Base-by-base conservation (phyloP, 305 asterid species). In the Euphrasia arctica region DNA sequence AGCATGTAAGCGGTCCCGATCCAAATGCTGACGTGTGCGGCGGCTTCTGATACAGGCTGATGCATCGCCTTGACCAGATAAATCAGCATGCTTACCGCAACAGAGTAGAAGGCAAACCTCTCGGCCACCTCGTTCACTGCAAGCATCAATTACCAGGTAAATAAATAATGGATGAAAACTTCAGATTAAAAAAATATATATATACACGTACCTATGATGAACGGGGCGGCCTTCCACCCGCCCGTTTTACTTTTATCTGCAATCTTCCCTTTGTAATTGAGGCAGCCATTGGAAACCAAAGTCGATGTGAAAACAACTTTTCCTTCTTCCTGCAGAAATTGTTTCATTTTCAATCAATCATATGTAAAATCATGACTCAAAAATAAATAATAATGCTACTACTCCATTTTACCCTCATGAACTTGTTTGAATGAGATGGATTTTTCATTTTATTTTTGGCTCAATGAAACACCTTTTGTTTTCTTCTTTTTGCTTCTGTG, bases 91-190 rank as follows among this genome's bases (percentile, higher is more conserved):
- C 80, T 85, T 27, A 81, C 89, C 3, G 85, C 89, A 0, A 85
- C 70, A 0, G 83, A 80, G 59, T 77, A 85, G 68, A 83, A 83
- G n/a, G 93, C 84, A 28, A 85, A 54, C 48, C 93, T 83, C 79
- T 85, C 93, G 4, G 83, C 89, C 62, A 83, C 86, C 70, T 85
- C 93, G 71, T 78, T 85, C 65, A 83, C 89, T 85, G 34, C 80
- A 62, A 9, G 22, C 18, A 59, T 15, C 14, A 60, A n/a, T 9
- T 8, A 56, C 4, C 42, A 31, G 34, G 34, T 41, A 6, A 41
- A 56, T 27, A 43, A 10, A 22, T 5, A 32, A 1, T 31, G 34
- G 22, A 18, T 18, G 22, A 18, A 18, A 18, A 18, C 22, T 18
- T 18, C 22, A 18, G 22, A 18, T 18, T 18, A 18, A 18, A 18